phyloP scores from a whole-genome alignment of 2,329 filamentous ascomycete species.

The Lachnellula cervina region DNA sequence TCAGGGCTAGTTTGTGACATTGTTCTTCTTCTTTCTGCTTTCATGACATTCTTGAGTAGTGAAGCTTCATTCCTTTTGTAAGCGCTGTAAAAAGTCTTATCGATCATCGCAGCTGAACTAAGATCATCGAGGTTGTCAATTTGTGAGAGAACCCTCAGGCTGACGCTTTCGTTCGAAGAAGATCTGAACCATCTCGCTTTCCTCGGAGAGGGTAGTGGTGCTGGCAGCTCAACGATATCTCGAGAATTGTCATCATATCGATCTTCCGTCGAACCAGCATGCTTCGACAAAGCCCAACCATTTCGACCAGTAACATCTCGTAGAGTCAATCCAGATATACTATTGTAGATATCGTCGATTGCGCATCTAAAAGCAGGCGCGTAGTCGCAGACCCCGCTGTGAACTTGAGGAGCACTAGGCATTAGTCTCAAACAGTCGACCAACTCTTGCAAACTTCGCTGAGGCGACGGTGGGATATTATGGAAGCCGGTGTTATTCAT shows the following conservation, averaged over 20 bases:
- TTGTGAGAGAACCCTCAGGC: conserved; percentile 38
- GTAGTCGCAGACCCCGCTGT: conserved; percentile 46
- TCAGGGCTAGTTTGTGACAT: conserved; percentile 6
- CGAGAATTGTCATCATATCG: conserved; percentile 6
- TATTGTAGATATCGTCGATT: conserved; percentile 48
- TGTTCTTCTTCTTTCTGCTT: conserved; percentile 15
- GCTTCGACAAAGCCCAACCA: conserved; percentile 46
- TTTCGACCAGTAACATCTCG: conserved; percentile 44
- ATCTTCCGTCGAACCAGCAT: conserved; percentile 20
- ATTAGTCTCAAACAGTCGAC: conserved; percentile 41
- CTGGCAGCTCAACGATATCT: conserved; percentile 16
- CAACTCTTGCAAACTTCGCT: conserved; percentile 42
- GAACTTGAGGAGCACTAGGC: conserved; percentile 40
- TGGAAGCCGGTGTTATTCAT: conserved; percentile 29
- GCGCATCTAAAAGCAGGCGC: conserved; percentile 42
- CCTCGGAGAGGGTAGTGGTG: conserved; percentile 5
- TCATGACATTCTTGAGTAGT: conserved; percentile 31
- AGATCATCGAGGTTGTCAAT: conserved; percentile 40
- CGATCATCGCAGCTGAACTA: conserved; percentile 39
- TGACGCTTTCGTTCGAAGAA: conserved; percentile 29
- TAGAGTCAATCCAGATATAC: conserved; percentile 44
- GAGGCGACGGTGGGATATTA: conserved; percentile 23
- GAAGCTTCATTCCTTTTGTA: conserved; percentile 42
- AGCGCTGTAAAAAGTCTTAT: conserved; percentile 39
- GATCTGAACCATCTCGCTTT: conserved; percentile 3